Conservation (phyloP, 2,329 filamentous ascomycete genomes). For the Colletotrichum costaricense region DNA sequence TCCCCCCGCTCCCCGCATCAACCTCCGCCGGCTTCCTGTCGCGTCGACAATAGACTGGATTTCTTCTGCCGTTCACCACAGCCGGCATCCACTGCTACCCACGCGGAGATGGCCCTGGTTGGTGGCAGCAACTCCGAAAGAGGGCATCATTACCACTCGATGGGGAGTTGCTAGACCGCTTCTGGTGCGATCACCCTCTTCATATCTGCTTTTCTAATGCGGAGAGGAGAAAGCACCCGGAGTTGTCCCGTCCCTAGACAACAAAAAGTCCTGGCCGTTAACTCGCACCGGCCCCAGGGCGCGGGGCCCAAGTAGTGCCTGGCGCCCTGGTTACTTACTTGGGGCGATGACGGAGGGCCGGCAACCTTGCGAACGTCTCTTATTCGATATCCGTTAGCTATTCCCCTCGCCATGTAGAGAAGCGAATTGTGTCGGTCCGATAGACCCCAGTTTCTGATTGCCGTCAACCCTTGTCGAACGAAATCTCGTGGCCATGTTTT, state of each 20-base stretch:
- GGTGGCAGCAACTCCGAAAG: constrained; percentile 7
- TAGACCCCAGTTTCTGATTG: constrained; percentile 9
- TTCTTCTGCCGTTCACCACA: constrained; percentile 12
- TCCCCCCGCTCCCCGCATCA: neutral
- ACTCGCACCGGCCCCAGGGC: neutral
- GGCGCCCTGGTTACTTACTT: neutral
- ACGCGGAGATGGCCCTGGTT: neutral
- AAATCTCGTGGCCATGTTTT: constrained; percentile 16
- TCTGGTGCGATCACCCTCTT: constrained; percentile 3
- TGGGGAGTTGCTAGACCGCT: neutral
- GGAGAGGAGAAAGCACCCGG: neutral
- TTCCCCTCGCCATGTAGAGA: constrained; percentile 13
- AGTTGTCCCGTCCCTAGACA: constrained; percentile 14
- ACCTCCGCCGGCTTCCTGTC: neutral
- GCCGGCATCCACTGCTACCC: constrained; percentile 26
- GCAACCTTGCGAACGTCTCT: neutral
- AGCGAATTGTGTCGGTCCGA: constrained; percentile 14
- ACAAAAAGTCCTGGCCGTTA: neutral
- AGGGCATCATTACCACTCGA: constrained; percentile 25
- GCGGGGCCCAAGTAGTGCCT: neutral
- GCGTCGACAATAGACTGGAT: neutral
- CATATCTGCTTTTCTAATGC: neutral
- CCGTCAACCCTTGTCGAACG: neutral
- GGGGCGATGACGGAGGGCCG: neutral
- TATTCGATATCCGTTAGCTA: neutral